phyloP scores from a whole-genome alignment of 257 asterid species.

The Scutellaria barbata region DNA sequence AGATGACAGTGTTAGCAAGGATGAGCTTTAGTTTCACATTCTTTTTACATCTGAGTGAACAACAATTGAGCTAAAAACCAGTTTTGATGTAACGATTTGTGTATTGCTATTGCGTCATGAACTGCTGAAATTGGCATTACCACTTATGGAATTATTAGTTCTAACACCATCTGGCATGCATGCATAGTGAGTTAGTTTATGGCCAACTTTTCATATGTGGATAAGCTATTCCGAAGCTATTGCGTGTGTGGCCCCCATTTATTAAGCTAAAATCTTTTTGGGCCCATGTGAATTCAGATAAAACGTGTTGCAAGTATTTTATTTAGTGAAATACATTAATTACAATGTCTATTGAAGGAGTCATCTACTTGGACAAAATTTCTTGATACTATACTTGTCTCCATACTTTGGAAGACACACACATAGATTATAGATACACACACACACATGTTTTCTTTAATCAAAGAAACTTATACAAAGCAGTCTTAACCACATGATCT shows the following conservation, averaged over 20 bases:
- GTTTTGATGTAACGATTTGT: constrained; percentile 43
- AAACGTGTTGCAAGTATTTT: no score
- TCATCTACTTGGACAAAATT: not conserved
- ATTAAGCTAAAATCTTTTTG: no score
- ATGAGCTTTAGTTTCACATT: constrained; percentile 50
- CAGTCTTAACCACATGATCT: constrained; percentile 51
- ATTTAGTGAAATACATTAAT: no score
- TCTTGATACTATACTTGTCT: not conserved
- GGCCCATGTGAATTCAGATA: no score
- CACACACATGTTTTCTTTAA: not conserved
- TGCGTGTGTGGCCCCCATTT: no score
- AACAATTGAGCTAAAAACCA: constrained; percentile 34
- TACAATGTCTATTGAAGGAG: not conserved
- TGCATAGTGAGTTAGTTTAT: no score
- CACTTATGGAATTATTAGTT: not conserved
- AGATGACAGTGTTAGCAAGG: constrained; percentile 57
- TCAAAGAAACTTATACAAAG: constrained; percentile 48
- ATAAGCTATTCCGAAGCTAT: no score
- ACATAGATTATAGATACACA: not conserved
- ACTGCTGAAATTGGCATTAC: not conserved
- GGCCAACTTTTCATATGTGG: no score
- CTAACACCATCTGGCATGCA: not conserved
- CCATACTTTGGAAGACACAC: not conserved
- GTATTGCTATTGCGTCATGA: constrained; percentile 25
- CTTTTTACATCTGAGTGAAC: constrained; percentile 28